Base-by-base conservation (phyloP, 2,329 filamentous ascomycete species). In the Neofusicoccum sp. region DNA sequence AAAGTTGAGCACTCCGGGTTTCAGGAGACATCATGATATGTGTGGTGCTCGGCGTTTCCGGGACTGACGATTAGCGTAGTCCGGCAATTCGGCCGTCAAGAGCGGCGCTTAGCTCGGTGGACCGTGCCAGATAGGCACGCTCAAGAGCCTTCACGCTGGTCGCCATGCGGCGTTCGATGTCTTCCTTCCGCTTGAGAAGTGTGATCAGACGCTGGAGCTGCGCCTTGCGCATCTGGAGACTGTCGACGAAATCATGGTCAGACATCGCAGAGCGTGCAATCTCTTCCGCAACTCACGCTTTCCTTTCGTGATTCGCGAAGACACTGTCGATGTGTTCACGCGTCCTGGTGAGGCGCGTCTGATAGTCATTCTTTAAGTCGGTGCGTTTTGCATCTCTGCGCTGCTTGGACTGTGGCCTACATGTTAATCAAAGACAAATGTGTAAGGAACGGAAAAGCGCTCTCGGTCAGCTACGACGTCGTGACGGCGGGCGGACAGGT, bases 291-390 rank as follows among this genome's bases (percentile, higher is more conserved):
- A 43, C 71, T 71, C 68, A 77, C 74, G 67, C 62, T 61, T 72
- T 56, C 29, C 64, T 61, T 52, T 73, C 69, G 36, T 73, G 69
- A 1, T 68, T 54, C 14, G 70, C 67, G 49, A 75, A 74, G 5
- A 71, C 37, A 0, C 59, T 63, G 41, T 60, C 66, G 64, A 76
- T 71, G 14, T 63, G 63, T 6, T 63, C 52, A 37, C 70, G 62
- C n/a, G 66, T 44, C 1, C 63, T 52, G 22, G 64, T 43, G 28
- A 64, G 60, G 31, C 65, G 58, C 6, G 22, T 45, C 4, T 62
- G 48, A 64, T 75, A 74, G 1, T 63, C 45, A 36, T 69, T 69
- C 62, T 28, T 29, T 44, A 33, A 68, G 45, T 59, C 70, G 71
- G 49, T 64, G 66, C 59, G 54, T 44, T 22, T 60, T 6, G 59